Conservation (phyloP, 495 filamentous ascomycete genomes). For the Penicillium coffeae region DNA sequence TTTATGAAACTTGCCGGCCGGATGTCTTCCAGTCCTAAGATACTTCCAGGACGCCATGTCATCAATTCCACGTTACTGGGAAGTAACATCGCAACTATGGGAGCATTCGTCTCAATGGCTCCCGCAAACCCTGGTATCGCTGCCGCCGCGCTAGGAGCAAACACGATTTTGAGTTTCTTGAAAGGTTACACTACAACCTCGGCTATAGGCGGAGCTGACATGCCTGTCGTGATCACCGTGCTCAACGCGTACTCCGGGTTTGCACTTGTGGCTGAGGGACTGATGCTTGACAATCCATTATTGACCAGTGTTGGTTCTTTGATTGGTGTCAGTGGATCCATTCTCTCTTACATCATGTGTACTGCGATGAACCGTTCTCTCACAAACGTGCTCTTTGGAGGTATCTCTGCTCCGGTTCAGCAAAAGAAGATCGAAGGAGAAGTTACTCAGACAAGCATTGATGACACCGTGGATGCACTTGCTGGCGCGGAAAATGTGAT, state of each 20-base stretch:
- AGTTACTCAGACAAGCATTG: slow-evolving; percentile 66
- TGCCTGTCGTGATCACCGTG: slow-evolving; percentile 83
- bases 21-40: slow-evolving; percentile 69
- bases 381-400: slow-evolving; percentile 77
- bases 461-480: slow-evolving; percentile 70
- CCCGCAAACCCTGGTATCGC: slow-evolving; percentile 70
- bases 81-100: slow-evolving; percentile 73
- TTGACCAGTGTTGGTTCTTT: slow-evolving; percentile 75
- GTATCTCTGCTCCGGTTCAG: slow-evolving; percentile 58
- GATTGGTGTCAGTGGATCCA: slow-evolving; percentile 77
- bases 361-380: slow-evolving; percentile 80
- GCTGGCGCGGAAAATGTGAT: slow-evolving; percentile 71
- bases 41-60: slow-evolving; percentile 63
- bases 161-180: slow-evolving; percentile 68
- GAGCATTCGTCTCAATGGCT: slow-evolving; percentile 70
- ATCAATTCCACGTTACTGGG: slow-evolving; percentile 68
- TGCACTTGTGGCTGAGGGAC: slow-evolving; percentile 74
- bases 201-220: slow-evolving; percentile 80
- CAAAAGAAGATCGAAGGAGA: slow-evolving; percentile 72
- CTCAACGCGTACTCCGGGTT: slow-evolving; percentile 84
- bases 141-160: slow-evolving; percentile 66
- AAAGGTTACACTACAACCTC: slow-evolving; percentile 80
- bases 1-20: slow-evolving; percentile 74
- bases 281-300: slow-evolving; percentile 82
- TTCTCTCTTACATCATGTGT: slow-evolving; percentile 79